Evolutionary conservation across 192 early-diverging fungal genomes (phyloP).

Genomic region (Backusella mclennaniae): DNA sequence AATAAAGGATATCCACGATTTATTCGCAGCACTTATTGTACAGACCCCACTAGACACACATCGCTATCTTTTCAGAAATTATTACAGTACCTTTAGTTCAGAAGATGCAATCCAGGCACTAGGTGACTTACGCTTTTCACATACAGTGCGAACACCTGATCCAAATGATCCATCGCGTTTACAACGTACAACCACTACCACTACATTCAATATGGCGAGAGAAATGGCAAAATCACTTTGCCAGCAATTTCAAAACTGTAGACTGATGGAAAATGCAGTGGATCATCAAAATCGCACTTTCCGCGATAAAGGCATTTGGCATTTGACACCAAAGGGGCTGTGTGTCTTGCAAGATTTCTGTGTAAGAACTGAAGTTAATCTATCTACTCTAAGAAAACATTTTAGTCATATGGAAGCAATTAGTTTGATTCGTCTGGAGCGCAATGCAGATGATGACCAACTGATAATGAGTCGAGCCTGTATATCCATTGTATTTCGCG

Average conservation of each 20-base stretch:
- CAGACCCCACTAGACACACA: conserved; percentile 48
- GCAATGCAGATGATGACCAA: conserved; percentile 48
- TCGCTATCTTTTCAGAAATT: conserved; percentile 48
- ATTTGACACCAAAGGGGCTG: conserved; percentile 50
- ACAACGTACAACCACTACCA: conserved; percentile 52
- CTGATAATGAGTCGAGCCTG: conserved; percentile 32
- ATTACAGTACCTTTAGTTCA: conserved; percentile 51
- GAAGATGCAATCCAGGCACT: conserved; percentile 54
- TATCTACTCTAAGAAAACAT: conserved; percentile 12
- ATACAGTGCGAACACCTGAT: conserved; percentile 45
- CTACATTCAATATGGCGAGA: conserved; percentile 53
- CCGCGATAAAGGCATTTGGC: conserved; percentile 43
- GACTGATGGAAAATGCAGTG: conserved; percentile 42
- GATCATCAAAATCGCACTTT: conserved; percentile 40
- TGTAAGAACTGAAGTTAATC: conserved; percentile 22
- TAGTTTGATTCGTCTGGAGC: conserved; percentile 37
- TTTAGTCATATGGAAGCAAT: conserved; percentile 26
- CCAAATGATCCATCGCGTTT: conserved; percentile 46
- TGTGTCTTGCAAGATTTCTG: conserved; percentile 41
- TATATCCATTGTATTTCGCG: conserved; percentile 41
- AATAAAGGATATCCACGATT: conserved; percentile 54
- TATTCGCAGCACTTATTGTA: conserved; percentile 55
- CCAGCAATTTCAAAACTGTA: conserved; percentile 55
- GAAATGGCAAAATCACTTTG: conserved; percentile 58
- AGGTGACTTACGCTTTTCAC: conserved; percentile 45